Base-by-base conservation (phyloP, 371 early-diverging fungal genomes). In the Choanephora cucurbitarum region DNA sequence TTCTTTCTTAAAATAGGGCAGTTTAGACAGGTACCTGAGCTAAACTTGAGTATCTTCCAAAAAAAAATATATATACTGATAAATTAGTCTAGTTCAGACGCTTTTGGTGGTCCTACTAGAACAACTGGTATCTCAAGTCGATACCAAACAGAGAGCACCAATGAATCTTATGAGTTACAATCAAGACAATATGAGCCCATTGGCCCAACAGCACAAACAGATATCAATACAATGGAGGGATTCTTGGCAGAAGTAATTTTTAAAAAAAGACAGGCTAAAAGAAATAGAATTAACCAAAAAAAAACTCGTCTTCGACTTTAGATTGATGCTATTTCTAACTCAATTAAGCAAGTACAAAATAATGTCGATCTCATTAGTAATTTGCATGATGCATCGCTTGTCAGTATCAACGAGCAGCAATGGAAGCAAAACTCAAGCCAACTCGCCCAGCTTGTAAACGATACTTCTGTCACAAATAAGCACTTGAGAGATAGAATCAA, bases 321-420 rank as follows among this genome's bases (percentile, higher is more conserved):
- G 88, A 75, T 88, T 24, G 80, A 78, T 39, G 70, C 67, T 23
- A 79, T 88, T 28, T 76, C 81, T 33, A 80, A 81, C 33, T 73
- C 78, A 17, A 83, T 90, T 39, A 63, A 77, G 44, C 57, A 70
- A 33, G 66, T 87, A 0, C 78, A 86, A 57, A 65, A 67, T 15
- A 82, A 77, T 46, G 79, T 90, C 55, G 78, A 69, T 10, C 60
- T 70, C 45, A 86, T 90, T 37, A 84, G 83, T 46, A 72, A 75
- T 31, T 63, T 86, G 10, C 91, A 89, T 52, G 74, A 82, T 54
- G 66, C 74, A 33, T 83, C 88, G 0, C 62, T 90, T 45, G 82
- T 79, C 48, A 78, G 71, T 15, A 85, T 85, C 32, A 83, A 73
- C 52, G 88, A 90, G 52, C 73, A 82, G 3, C 85, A 87, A 64